phyloP scores from a whole-genome alignment of 768 basidiomycete genomes.

The Tephrocybe sp. region DNA sequence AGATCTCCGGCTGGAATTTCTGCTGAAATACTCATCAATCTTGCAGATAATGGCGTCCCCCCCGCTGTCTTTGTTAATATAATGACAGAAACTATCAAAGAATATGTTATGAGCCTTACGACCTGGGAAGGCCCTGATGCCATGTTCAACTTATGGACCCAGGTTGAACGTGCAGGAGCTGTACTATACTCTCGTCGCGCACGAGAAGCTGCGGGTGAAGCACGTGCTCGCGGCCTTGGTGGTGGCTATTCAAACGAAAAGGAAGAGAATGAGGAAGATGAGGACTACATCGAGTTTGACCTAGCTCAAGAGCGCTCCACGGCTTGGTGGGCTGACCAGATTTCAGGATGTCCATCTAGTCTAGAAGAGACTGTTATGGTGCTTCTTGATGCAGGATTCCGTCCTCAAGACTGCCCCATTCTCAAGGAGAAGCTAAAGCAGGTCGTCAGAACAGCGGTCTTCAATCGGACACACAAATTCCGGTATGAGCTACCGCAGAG shows the following conservation, averaged over 20 bases:
- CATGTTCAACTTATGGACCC: slow-evolving; percentile 39
- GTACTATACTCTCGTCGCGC: slow-evolving; percentile 32
- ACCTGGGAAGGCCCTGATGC: slow-evolving; percentile 43
- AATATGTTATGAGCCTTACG: slow-evolving; percentile 35
- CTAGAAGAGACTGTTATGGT: slow-evolving; percentile 62
- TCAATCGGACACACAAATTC: slow-evolving; percentile 38
- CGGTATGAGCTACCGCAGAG: slow-evolving; percentile 55
- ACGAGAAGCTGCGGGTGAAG: slow-evolving; percentile 31
- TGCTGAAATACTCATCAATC: slow-evolving; percentile 58
- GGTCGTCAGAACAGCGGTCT: slow-evolving; percentile 43
- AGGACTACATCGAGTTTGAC: slow-evolving; percentile 28
- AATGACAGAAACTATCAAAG: slow-evolving; percentile 30
- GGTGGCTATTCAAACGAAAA: slow-evolving; percentile 34
- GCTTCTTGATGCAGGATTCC: slow-evolving; percentile 59
- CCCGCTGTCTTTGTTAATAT: slow-evolving; percentile 35
- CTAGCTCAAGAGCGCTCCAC: slow-evolving; percentile 38
- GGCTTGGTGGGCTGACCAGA: slow-evolving; percentile 69
- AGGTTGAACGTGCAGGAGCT: slow-evolving; percentile 32
- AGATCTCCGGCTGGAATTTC: slow-evolving; percentile 45
- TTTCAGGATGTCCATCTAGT: slow-evolving; percentile 58
- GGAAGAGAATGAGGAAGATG: slow-evolving; percentile 34
- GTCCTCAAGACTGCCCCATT: slow-evolving; percentile 43
- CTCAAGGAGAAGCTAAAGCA: slow-evolving; percentile 52
- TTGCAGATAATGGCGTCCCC: slow-evolving; percentile 63
- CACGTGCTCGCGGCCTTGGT: slow-evolving; percentile 42